Evolutionary conservation across 139 green algal genomes (phyloP).

Genomic region (Chlorella sp.): DNA sequence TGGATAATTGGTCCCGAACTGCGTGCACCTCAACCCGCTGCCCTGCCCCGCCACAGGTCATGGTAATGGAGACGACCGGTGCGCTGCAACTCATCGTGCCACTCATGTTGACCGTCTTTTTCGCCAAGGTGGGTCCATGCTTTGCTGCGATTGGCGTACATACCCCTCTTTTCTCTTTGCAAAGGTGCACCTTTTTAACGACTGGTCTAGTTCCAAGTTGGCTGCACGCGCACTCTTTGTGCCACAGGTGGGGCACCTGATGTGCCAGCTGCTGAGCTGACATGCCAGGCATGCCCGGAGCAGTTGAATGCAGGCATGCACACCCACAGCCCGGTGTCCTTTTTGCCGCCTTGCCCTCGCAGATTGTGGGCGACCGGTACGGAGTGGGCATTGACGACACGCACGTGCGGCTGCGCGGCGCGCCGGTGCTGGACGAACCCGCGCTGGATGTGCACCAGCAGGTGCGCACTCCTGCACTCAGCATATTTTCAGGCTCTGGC

Average conservation of each 20-base stretch:
- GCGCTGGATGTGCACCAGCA: conserved; percentile 50
- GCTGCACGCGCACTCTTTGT: neutral
- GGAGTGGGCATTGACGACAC: conserved; percentile 69
- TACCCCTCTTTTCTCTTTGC: too few species aligned
- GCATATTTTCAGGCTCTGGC: too few species aligned
- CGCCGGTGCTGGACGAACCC: conserved; percentile 61
- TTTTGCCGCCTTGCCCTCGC: neutral
- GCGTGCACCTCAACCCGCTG: too few species aligned
- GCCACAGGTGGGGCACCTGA: neutral
- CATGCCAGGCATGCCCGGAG: too few species aligned
- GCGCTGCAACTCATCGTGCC: conserved; percentile 72
- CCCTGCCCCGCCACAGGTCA: too few species aligned
- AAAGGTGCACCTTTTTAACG: neutral
- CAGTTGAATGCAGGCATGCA: too few species aligned
- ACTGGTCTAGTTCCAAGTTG: too few species aligned
- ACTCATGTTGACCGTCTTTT: conserved; percentile 69
- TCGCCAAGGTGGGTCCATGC: conserved; percentile 58
- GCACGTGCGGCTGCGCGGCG: conserved; percentile 70
- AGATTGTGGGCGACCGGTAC: conserved; percentile 63
- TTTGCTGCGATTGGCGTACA: too few species aligned
- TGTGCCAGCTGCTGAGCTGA: too few species aligned
- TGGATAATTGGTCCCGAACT: too few species aligned
- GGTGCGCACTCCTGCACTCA: too few species aligned
- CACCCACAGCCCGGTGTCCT: too few species aligned
- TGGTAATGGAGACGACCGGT: conserved; percentile 87